phyloP scores from a whole-genome alignment of 164 flowering plant genomes.

The Cinnamomum chago region DNA sequence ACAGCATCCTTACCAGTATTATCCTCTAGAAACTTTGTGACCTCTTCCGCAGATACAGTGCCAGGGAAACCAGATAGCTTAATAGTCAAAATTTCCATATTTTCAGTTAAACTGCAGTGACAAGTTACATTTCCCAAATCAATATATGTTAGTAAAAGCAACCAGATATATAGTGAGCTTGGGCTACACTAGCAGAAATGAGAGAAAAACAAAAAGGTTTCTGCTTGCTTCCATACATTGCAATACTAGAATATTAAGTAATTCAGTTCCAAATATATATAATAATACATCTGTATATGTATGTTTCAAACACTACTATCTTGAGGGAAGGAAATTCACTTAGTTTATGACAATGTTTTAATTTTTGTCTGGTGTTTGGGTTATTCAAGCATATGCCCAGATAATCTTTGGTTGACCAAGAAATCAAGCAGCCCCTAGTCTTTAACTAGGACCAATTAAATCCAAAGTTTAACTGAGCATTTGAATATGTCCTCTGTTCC shows the following conservation, averaged over 20 bases:
- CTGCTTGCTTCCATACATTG: neutral
- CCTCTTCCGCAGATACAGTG: constrained; percentile 28
- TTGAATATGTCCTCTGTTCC: neutral
- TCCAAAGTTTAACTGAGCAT: neutral
- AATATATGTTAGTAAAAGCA: neutral
- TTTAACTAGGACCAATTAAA: neutral
- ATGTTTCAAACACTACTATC: neutral
- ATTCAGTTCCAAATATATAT: neutral
- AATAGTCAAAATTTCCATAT: constrained; percentile 30
- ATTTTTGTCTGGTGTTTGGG: neutral
- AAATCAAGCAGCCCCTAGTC: neutral
- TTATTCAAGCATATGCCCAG: neutral
- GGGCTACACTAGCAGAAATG: no score
- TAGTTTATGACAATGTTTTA: neutral
- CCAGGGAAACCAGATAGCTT: constrained; percentile 53
- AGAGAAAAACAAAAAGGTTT: no score
- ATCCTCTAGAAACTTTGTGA: constrained; percentile 43
- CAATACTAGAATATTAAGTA: no score
- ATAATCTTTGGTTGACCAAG: neutral
- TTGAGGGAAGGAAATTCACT: neutral
- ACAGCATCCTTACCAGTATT: constrained; percentile 50
- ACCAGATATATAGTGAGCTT: no score
- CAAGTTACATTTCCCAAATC: neutral
- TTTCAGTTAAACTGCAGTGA: neutral
- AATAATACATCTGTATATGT: no score